Base-by-base conservation (phyloP, 192 early-diverging fungal species). In the Coemansia sp. region DNA sequence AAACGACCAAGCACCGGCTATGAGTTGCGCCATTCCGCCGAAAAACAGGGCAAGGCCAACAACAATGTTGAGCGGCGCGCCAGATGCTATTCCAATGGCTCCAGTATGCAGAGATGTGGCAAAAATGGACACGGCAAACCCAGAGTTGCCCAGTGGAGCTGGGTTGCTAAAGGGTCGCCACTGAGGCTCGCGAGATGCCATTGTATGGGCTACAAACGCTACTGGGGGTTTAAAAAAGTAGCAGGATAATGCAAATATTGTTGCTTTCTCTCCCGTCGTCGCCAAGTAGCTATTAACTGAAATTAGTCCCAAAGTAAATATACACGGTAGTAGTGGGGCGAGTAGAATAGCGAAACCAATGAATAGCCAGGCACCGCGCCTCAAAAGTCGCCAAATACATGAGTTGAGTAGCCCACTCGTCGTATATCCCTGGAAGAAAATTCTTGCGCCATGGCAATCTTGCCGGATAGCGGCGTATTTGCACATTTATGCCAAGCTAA, bases 11-110 rank as follows among this genome's bases (percentile, higher is more conserved):
- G 62, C 58, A 26, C 72, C 72, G 0, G 72, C 72, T 12, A 69
- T 11, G 11, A 75, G 24, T 35, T 75, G 72, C 1, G 72, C 72
- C 34, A 75, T 29, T 0, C 72, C 72, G 24, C 72, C 72, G 41
- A 65, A 75, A 38, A 75, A 75, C n/a, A 75, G 57, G 26, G 72
- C 72, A 36, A 75, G 58, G 6, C 72, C 72, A 43, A 62, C 62
- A 1, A 65, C 62, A 14, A 69, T 68, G 41, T 69, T 75, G 41
- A 67, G 66, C 33, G 72, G 72, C 1, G 67, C 58, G 4, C 67
- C 72, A 12, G 72, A 53, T 10, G 54, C 52, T 27, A 74, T 58
- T 24, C 72, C 72, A 18, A 75, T 75, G 24, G 58, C 66, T 3
- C 72, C 72, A 2, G 67, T 65, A 38, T 75, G 72, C 7, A 75